Percentiles rank a stretch among this genome's conserved stretches.
phyloP scores from a whole-genome alignment of 176 grass and related monocot species.

The Eragrostis nindensis region DNA sequence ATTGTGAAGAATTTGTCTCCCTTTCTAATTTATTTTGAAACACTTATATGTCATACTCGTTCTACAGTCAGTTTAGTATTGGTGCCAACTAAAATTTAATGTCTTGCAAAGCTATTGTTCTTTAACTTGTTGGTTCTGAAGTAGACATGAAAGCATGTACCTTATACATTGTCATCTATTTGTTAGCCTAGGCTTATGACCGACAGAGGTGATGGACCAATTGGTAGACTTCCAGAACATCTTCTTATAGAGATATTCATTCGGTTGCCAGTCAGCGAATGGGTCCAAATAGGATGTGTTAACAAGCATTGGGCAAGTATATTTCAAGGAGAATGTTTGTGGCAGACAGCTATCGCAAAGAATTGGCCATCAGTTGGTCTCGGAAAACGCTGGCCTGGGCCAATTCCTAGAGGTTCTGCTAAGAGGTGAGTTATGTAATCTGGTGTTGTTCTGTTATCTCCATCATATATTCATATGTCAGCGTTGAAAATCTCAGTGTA shows the following conservation, averaged over 20 bases:
- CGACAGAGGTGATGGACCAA: constrained; percentile 50
- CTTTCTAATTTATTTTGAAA: neutral
- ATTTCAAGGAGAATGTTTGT: constrained; percentile 81
- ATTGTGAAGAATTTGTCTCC: neutral
- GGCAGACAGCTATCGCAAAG: constrained; percentile 78
- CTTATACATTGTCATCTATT: constrained; percentile 33
- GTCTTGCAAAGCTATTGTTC: neutral
- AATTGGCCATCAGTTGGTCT: constrained; percentile 72
- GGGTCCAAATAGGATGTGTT: constrained; percentile 80
- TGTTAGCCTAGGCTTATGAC: constrained; percentile 64
- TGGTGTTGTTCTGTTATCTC: constrained; percentile 8
- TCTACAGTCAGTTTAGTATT: neutral
- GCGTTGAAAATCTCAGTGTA: neutral
- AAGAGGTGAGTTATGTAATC: constrained; percentile 65
- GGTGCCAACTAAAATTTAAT: neutral
- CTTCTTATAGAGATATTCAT: constrained; percentile 82
- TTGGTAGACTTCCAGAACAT: constrained; percentile 88
- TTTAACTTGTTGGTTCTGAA: neutral
- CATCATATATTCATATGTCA: constrained; percentile 12
- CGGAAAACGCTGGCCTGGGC: constrained; percentile 89
- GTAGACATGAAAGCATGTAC: neutral
- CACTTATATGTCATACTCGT: neutral
- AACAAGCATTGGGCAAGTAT: constrained; percentile 80
- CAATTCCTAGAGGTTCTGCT: constrained; percentile 88
- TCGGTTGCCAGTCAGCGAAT: constrained; percentile 61